Evolutionary conservation across 2,329 filamentous ascomycete species (phyloP).

Genomic region (Talaromyces islandicus): DNA sequence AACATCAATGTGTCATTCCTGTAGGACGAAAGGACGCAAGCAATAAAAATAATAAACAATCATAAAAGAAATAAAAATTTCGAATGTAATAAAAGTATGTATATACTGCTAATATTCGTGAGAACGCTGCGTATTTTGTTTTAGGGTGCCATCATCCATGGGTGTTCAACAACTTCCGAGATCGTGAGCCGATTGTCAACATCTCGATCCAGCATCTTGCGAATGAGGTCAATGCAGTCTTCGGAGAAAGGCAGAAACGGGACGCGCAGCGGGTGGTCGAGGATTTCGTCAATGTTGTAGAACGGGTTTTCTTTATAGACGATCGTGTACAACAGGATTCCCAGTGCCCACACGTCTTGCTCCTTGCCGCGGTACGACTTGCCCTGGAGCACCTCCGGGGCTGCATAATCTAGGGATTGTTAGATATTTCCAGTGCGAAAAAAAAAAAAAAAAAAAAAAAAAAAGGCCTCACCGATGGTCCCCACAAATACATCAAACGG

Average conservation of each 20-base stretch:
- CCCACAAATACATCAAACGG: slow-evolving; percentile 99
- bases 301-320: slow-evolving; percentile 99
- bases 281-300: slow-evolving; percentile 98
- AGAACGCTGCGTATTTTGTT: background rate
- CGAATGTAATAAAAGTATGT: background rate
- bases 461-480: slow-evolving; percentile 77
- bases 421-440: background rate
- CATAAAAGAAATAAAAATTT: background rate
- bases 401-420: slow-evolving; percentile 74
- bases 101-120: background rate
- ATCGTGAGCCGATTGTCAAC: slow-evolving; percentile 80
- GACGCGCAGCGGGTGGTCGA: slow-evolving; percentile 89
- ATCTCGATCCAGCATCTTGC: slow-evolving; percentile 87
- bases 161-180: slow-evolving; percentile 76
- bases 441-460: slow-evolving; percentile 9
- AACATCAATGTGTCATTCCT: background rate
- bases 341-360: slow-evolving; percentile 96
- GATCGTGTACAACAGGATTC: slow-evolving; percentile 95
- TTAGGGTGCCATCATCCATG: slow-evolving; percentile 56
- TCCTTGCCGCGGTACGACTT: slow-evolving; percentile 90
- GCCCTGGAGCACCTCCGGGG: slow-evolving; percentile 92
- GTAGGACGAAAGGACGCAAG: background rate
- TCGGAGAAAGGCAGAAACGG: slow-evolving; percentile 65
- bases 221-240: slow-evolving; percentile 85
- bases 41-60: background rate